Evolutionary conservation across 192 early-diverging fungal genomes (phyloP), one percentile per base, ranked within the genome.

Genomic region (Rhizophagus clarus): DNA sequence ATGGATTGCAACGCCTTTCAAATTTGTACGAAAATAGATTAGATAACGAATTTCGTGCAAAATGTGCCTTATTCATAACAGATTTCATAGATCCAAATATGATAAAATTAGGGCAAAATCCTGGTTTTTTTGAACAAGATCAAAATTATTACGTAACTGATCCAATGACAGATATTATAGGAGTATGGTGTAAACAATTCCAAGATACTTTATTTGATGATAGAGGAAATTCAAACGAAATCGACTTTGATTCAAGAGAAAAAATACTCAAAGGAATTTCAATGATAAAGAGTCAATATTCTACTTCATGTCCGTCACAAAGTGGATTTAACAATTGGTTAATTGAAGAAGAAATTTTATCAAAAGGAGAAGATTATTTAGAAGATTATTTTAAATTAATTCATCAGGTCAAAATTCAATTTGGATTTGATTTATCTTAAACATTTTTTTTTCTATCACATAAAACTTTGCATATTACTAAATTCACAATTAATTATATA

Each of bases 1-100:
- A 77, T 14, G 76, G 76, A 45, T 66, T 77, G 28, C 34, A 29
- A 49, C 34, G 29, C 1, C 37, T 77, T 34, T 34, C 42, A 40
- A 7, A 20, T 62, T 26, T 45, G 10, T 77, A 77, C 3, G 20
- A 22, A 24, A 56, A n/a, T 34, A 37, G 6, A 32, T 12, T 3
- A 49, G 31, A 69, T 28, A 61, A 78, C 12, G 77, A 78, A 47
- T 68, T 49, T 28, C 62, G 64, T 28, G 77, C 42, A 51, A 78
- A 78, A 49, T 78, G 77, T 69, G 77, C 77, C 1, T 32, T 69
- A 32, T 78, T 78, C 15, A 10, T 78, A 9, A 69, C 77, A 8
- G 77, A 78, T 28, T 69, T 69, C 2, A 45, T 78, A 62, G 77
- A 78, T 69, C 77, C 77, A 34, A 78, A 78, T 29, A 78, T 78